Base-by-base conservation (phyloP, 2,329 filamentous ascomycete species). In the Rhinocladiella similis region DNA sequence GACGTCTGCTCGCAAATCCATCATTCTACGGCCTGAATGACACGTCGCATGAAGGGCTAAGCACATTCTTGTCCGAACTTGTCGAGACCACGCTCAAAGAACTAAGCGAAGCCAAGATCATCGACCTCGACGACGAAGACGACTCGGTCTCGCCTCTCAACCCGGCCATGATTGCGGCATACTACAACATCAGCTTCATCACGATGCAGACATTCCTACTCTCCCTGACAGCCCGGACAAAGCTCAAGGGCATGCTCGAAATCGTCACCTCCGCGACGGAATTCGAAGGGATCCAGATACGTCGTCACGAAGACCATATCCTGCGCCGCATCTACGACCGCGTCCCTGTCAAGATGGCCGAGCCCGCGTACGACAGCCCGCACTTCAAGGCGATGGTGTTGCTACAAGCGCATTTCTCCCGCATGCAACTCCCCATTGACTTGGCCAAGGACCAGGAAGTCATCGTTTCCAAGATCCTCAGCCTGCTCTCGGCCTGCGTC, bases 321-420 rank as follows among this genome's bases (percentile, higher is more conserved):
- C 81, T 99, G 39, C 88, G 90, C 50, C 90, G 91, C 60, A 94
- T 99, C 64, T 97, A 99, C 73, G 92, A 97, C 67, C 88, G 91
- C 50, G 83, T 96, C 20, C 94, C 94, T 0, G 93, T 97, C 70
- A 97, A 97, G 81, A 94, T 97, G 88, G 83, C 90, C 0, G 84
- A 96, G 63, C 83, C 86, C 13, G 86, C 85, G 57, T 96, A 88
- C 67, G 91, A 97, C 71, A 94, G 91, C n/a, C 91, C 94, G 1
- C 91, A 97, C 70, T 97, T 97, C 82, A 99, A 99, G 77, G 89
- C 93, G 0, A 97, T 97, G 69, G 90, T 97, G n/a, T 81, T 99
- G 46, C 81, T 99, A 5, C 94, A 99, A 72, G 94, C 94, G 2
- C 94, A 99, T 75, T 99, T 99, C 74, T 96, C 92, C 4, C 84